A percentile compares a stretch with the other conserved stretches of the same genome.
Conservation (phyloP, 2,329 filamentous ascomycete species). For the Zelopaecilomyces penicillatus region DNA sequence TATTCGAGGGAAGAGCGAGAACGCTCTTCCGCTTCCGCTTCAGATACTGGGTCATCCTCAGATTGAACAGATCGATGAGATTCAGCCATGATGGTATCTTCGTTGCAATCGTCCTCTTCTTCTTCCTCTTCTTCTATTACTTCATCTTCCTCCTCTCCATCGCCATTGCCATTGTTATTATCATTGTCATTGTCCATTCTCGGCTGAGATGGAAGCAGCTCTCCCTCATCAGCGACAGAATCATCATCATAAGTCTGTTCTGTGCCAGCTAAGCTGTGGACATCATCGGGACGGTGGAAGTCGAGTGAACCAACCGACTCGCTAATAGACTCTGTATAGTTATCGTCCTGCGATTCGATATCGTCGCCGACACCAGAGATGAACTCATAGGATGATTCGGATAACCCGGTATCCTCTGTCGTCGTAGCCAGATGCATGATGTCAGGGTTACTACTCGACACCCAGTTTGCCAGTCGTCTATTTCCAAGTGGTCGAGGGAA, state of each 20-base stretch:
- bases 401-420: conserved; percentile 42
- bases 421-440: conserved; percentile 42
- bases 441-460: conserved; percentile 48
- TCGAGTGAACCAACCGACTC: conserved; percentile 45
- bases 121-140: conserved; percentile 8
- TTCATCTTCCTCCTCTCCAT: conserved; percentile 1
- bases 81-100: conserved; percentile 6
- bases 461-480: conserved; percentile 49
- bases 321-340: conserved; percentile 37
- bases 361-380: conserved; percentile 39
- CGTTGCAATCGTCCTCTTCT: conserved; percentile 7
- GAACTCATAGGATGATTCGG: conserved; percentile 50
- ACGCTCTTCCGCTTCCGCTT: conserved; percentile 31
- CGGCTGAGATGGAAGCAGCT: too few relatives aligned
- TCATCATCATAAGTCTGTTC: conserved; percentile 39
- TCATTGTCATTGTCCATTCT: conserved; percentile 9
- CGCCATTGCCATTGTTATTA: conserved; percentile 6
- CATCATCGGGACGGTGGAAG: conserved; percentile 40
- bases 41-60: conserved; percentile 17
- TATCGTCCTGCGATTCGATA: conserved; percentile 43
- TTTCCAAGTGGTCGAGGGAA: conserved; percentile 50
- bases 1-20: conserved; percentile 38
- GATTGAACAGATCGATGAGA: conserved; percentile 5
- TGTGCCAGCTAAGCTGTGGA: conserved; percentile 42
- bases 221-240: conserved; percentile 26